Percentiles rank a stretch among this genome's conserved stretches.
Evolutionary conservation across 106 monocot species (phyloP).

Genomic region (Amphibolis antarctica): DNA sequence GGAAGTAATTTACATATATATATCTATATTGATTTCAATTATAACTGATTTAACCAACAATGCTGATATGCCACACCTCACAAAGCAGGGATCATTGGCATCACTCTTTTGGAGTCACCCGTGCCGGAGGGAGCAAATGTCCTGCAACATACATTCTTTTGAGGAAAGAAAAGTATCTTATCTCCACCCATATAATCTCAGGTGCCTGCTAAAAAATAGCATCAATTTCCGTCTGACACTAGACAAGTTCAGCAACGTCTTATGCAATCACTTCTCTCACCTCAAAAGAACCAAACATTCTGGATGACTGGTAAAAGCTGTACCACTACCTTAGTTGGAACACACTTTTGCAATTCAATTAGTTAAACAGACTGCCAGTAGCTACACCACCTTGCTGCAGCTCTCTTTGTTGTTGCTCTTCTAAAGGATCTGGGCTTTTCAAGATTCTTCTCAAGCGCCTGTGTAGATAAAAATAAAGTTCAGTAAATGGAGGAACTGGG

Average conservation of each 20-base stretch:
- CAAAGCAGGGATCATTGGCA: slow-evolving; percentile 34
- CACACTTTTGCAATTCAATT: not conserved
- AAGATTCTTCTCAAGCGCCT: slow-evolving; percentile 29
- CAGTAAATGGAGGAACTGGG: not conserved
- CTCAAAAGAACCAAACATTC: slow-evolving; percentile 12
- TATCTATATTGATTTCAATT: too few relatives aligned
- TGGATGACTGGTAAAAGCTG: not conserved
- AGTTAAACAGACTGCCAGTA: slow-evolving; percentile 36
- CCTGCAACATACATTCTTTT: slow-evolving; percentile 39
- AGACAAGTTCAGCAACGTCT: slow-evolving; percentile 22
- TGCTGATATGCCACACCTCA: slow-evolving; percentile 61
- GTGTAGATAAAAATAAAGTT: not conserved
- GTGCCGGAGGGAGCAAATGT: slow-evolving; percentile 19
- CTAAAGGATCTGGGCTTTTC: slow-evolving; percentile 85
- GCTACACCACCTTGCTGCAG: slow-evolving; percentile 19
- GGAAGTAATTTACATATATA: slow-evolving; percentile 45
- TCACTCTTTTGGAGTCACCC: slow-evolving; percentile 14
- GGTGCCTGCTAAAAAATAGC: slow-evolving; percentile 43
- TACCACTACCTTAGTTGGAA: not conserved
- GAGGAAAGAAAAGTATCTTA: slow-evolving; percentile 16
- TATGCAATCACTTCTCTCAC: slow-evolving; percentile 40
- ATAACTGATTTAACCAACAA: slow-evolving; percentile 32
- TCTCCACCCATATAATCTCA: slow-evolving; percentile 19
- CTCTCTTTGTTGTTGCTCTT: slow-evolving; percentile 43
- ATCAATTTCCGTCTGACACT: slow-evolving; percentile 24